A percentile compares a stretch with the other conserved stretches of the same genome.
Evolutionary conservation across 768 basidiomycete species (phyloP).

Genomic region (Pleurotus sapidus): DNA sequence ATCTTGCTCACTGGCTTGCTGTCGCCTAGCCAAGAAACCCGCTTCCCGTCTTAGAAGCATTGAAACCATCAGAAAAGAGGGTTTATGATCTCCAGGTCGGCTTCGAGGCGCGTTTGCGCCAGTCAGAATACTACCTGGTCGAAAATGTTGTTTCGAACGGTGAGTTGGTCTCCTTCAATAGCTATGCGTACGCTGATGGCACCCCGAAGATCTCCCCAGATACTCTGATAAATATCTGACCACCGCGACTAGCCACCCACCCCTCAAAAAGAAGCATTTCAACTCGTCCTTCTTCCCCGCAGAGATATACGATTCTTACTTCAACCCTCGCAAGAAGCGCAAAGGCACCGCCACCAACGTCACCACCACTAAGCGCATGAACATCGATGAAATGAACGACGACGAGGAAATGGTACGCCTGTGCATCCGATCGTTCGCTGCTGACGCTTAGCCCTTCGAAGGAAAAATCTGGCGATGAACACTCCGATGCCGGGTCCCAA

Average conservation of each 20-base stretch:
- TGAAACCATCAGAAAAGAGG: conserved; percentile 60
- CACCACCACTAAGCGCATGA: conserved; percentile 39
- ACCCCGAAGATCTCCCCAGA: conserved; percentile 59
- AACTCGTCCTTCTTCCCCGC: conserved; percentile 76
- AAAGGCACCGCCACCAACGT: conserved; percentile 40
- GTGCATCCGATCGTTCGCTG: no score
- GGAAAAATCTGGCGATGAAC: conserved; percentile 73
- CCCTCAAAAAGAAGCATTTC: conserved; percentile 66
- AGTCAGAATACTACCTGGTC: conserved; percentile 72
- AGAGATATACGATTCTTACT: conserved; percentile 75
- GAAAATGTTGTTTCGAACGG: conserved; percentile 68
- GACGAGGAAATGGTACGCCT: conserved; percentile 47
- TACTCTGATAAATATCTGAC: conserved; percentile 86
- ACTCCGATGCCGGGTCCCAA: conserved; percentile 66
- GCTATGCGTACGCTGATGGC: conserved; percentile 18
- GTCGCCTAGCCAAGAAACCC: conserved; percentile 51
- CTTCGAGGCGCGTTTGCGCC: conserved; percentile 60
- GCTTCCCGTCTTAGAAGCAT: conserved; percentile 68
- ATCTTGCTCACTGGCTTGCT: conserved; percentile 18
- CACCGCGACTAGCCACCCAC: conserved; percentile 55
- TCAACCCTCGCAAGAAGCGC: conserved; percentile 69
- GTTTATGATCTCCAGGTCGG: conserved; percentile 67
- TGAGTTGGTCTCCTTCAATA: conserved; percentile 11
- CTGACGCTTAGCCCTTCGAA: conserved; percentile 17
- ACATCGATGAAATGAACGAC: conserved; percentile 67